phyloP scores from a whole-genome alignment of 2,329 filamentous ascomycete species.

The Hirsutella rhossiliensis region DNA sequence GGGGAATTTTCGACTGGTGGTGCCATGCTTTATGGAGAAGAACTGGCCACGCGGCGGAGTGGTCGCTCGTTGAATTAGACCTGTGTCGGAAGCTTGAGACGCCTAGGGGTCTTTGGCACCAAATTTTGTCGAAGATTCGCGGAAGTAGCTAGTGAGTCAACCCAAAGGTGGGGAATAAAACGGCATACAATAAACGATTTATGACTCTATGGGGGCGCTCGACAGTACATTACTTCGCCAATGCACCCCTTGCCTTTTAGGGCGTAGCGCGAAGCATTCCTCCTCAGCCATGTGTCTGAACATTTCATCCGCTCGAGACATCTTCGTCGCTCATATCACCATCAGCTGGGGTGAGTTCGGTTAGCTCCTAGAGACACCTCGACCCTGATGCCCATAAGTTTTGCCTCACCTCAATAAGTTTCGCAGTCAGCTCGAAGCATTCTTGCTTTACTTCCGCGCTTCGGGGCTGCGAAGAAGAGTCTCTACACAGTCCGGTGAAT shows the following conservation, averaged over 20 bases:
- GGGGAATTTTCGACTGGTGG: constrained; percentile 21
- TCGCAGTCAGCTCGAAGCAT: constrained; percentile 43
- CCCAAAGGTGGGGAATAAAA: too few species aligned
- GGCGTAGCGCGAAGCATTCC: too few species aligned
- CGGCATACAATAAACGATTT: too few species aligned
- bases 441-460: constrained; percentile 38
- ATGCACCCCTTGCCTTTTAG: too few species aligned
- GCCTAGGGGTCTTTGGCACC: too few species aligned
- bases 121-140: too few species aligned
- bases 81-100: background rate
- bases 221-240: too few species aligned
- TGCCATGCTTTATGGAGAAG: constrained; percentile 11
- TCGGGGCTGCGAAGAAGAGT: constrained; percentile 24
- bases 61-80: background rate
- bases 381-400: background rate
- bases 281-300: too few species aligned
- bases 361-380: background rate
- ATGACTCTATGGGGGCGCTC: too few species aligned
- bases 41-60: background rate
- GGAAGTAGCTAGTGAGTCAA: too few species aligned
- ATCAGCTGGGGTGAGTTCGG: constrained; percentile 1
- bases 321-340: background rate
- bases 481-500: constrained; percentile 51
- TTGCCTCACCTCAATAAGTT: constrained; percentile 43
- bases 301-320: too few species aligned